phyloP scores from a whole-genome alignment of 768 basidiomycete genomes.

The Leccinum incarnatum region DNA sequence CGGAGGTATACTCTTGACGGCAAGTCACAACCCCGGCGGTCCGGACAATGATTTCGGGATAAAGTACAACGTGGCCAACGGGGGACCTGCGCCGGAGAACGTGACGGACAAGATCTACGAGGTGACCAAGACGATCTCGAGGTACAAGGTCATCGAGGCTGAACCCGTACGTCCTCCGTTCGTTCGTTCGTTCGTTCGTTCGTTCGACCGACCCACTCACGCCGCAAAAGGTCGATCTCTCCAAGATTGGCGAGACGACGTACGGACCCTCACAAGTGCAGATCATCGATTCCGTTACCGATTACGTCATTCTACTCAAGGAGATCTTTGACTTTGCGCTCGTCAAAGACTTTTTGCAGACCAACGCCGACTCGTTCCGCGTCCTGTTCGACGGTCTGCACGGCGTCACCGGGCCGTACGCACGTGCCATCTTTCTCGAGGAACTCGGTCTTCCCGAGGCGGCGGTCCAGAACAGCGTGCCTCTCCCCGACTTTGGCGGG shows the following conservation, averaged over 20 bases:
- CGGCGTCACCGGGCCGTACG: constrained; percentile 98
- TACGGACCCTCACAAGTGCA: constrained; percentile 84
- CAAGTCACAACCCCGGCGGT: constrained; percentile 97
- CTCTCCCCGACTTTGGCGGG: constrained; percentile 95
- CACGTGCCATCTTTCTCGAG: constrained; percentile 79
- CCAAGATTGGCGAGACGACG: constrained; percentile 71
- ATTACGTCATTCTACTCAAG: constrained; percentile 83
- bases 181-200: too few relatives aligned
- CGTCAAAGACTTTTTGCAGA: constrained; percentile 83
- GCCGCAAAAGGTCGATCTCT: constrained; percentile 63
- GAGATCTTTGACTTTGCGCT: constrained; percentile 92
- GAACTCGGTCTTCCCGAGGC: constrained; percentile 75
- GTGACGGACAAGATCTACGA: constrained; percentile 96
- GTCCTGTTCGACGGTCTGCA: constrained; percentile 95
- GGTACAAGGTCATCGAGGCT: constrained; percentile 82
- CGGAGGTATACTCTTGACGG: constrained; percentile 96
- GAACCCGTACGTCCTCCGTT: constrained; percentile 54
- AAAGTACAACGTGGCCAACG: constrained; percentile 98
- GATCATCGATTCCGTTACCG: constrained; percentile 91
- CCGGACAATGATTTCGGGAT: constrained; percentile 99
- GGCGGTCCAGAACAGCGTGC: constrained; percentile 87
- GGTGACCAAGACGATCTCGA: constrained; percentile 80
- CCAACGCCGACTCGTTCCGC: constrained; percentile 65
- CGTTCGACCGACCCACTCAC: neutral
- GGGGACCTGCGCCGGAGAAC: constrained; percentile 94